Evolutionary conservation across 257 asterid genomes (phyloP), one percentile per base, ranked within the genome.

Genomic region (Solanum paucissectum): DNA sequence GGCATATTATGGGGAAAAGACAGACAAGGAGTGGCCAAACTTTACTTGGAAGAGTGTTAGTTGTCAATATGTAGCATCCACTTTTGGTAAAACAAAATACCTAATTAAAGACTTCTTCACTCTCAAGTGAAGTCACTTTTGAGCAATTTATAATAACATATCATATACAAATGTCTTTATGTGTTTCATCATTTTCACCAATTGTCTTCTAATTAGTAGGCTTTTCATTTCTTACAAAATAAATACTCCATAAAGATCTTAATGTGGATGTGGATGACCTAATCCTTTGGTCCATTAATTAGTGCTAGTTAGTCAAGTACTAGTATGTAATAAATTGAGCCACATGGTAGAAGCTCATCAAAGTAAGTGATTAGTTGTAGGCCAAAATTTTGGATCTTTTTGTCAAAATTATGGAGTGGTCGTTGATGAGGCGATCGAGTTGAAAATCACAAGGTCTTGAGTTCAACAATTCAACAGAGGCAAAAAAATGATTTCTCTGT

Each of bases 121-220:
- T 82, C 86, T 49, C 69, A 29, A 82, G 69, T 82, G 86, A 82
- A 82, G 86, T 82, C 86, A 82, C 69, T 82, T 74, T 82, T 82
- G 69, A n/a, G 69, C 42, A 74, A 74, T 74, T 36, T 73, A 74
- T 37, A 27, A 27, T 81, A 49, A 81, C 68, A 81, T 29, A 81
- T 81, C 69, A 11, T 20, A 9, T 20, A 82, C 58, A 76, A 40
- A 76, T 76, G 36, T 82, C 20, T 82, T 49, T 81, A 46, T 81
- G 85, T 81, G 85, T 46, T 79, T 81, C 37, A 81, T 81, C 85
- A 27, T 46, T 81, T 46, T 18, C 83, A 36, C 38, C 86, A 82
- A 29, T 82, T 49, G 86, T 82, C 86, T 82, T 82, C 32, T 69
- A 69, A 69, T 14, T 29, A 44, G 64, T 16, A 25, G 66, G 68